Conservation (phyloP, 176 grass and related monocot species). For the barley (Hordeum vulgare) region MorexV3_pseudomolecules_assembly NC_058522.1:487295169-487295668, state of each 20-base stretch:
- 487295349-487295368: conserved; percentile 12
- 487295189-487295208: conserved; percentile 25
- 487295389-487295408: conserved; percentile 47
- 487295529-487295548: neutral
- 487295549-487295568: neutral
- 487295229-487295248: conserved; percentile 28
- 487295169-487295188: conserved; percentile 33
- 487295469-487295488: neutral
- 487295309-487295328: neutral
- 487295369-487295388: conserved; percentile 50
- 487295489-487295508: neutral
- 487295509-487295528: too few species aligned
- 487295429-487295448: conserved; percentile 80
- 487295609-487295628: conserved; percentile 3
- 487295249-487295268: conserved; percentile 27
- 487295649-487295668: conserved; percentile 63
- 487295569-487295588: conserved; percentile 10
- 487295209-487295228: conserved; percentile 19
- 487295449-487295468: conserved; percentile 36
- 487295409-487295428: conserved; percentile 53
- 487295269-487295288: neutral
- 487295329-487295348: neutral
- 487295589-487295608: conserved; percentile 38
- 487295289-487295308: neutral
- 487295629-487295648: conserved; percentile 30